phyloP scores from a whole-genome alignment of 768 basidiomycete genomes.

The Butyriboletus loyo region DNA sequence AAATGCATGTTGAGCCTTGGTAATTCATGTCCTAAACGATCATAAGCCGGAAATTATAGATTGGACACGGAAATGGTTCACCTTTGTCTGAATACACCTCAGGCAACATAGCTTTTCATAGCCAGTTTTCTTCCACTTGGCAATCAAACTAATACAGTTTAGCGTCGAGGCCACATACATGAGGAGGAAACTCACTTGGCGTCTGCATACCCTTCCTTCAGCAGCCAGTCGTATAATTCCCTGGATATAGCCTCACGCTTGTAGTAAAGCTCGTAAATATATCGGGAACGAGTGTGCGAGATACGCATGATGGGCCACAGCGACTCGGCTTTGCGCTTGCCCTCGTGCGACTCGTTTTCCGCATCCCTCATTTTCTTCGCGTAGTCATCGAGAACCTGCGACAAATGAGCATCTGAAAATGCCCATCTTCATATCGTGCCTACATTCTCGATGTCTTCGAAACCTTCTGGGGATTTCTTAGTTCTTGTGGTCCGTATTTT shows the following conservation, averaged over 20 bases:
- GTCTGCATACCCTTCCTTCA: conserved; percentile 97
- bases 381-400: conserved; percentile 93
- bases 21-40: conserved; percentile 92
- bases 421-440: conserved; percentile 16
- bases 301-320: conserved; percentile 99
- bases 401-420: conserved; percentile 5
- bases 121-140: conserved; percentile 99
- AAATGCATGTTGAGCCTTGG: conserved; percentile 96
- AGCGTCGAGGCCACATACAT: conserved; percentile 3
- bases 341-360: conserved; percentile 98
- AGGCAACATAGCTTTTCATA: conserved; percentile 98
- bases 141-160: conserved; percentile 66
- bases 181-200: conserved; percentile 65
- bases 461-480: conserved; percentile 93
- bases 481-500: conserved; percentile 92
- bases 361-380: conserved; percentile 99
- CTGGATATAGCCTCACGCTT: conserved; percentile 93
- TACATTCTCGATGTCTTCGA: conserved; percentile 87
- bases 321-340: conserved; percentile 91
- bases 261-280: conserved; percentile 98
- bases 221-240: conserved; percentile 94
- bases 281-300: conserved; percentile 91
- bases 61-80: conserved; percentile 29
- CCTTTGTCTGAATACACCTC: conserved; percentile 93
- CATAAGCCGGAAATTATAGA: conserved; percentile 8